Percentiles rank a stretch among this genome's conserved stretches.
phyloP scores from a whole-genome alignment of 1,139 yeast species.

The Suhomyces kunorum region DNA sequence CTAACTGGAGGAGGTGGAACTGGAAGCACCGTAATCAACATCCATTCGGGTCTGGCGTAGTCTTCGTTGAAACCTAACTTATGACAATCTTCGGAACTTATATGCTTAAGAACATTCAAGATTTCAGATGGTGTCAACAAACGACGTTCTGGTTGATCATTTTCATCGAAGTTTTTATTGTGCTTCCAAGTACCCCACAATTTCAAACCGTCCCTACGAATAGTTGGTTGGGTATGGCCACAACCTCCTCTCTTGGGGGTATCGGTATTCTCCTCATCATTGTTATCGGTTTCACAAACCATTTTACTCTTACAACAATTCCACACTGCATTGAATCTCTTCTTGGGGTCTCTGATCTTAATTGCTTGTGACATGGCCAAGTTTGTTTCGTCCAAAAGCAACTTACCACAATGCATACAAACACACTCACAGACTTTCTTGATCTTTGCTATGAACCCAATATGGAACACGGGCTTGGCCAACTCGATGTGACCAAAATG shows the following conservation, averaged over 20 bases:
- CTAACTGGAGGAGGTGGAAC: conserved; percentile 99
- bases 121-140: conserved; percentile 86
- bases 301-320: conserved; percentile 83
- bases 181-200: conserved; percentile 98
- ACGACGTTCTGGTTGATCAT: conserved; percentile 91
- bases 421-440: conserved; percentile 95
- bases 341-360: conserved; percentile 88
- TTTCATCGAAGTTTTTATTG: conserved; percentile 73
- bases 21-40: conserved; percentile 92
- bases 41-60: conserved; percentile 98
- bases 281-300: conserved; percentile 90
- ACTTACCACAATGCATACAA: conserved; percentile 98
- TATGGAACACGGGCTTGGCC: conserved; percentile 97
- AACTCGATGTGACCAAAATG: conserved; percentile 98
- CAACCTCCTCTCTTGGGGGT: conserved; percentile 86
- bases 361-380: conserved; percentile 88
- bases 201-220: conserved; percentile 93
- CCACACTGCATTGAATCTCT: conserved; percentile 97
- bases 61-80: conserved; percentile 91
- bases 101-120: conserved; percentile 87
- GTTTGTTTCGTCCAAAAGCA: conserved; percentile 82
- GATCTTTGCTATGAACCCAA: conserved; percentile 90
- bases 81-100: conserved; percentile 77
- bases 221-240: conserved; percentile 95
- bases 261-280: conserved; percentile 58